These are phyloP conservation scores for Kwoniella europaea DNA, from an alignment of 768 basidiomycete species.

Conservation along the genomic window DNA sequence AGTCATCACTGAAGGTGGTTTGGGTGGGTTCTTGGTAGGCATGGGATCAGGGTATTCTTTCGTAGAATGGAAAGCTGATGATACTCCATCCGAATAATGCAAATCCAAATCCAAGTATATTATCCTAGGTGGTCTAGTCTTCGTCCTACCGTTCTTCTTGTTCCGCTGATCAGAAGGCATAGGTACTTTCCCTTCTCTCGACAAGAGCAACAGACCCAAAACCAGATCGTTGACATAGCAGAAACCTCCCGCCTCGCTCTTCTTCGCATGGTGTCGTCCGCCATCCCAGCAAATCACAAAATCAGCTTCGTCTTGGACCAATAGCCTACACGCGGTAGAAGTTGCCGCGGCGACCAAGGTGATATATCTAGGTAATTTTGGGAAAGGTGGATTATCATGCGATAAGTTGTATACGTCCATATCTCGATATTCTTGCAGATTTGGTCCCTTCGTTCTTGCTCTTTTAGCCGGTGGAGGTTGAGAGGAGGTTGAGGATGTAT, in stretches of 20 bases:
- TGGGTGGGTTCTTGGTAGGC: conserved; percentile 62
- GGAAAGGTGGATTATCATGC: conserved; percentile 84
- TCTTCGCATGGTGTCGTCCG: conserved; percentile 86
- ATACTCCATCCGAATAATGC: conserved; percentile 88
- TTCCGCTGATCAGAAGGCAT: background rate
- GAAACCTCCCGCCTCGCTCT: conserved; percentile 79
- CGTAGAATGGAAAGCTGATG: conserved; percentile 64
- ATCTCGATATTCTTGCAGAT: background rate
- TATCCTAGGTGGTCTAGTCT: conserved; percentile 61
- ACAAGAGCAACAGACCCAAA: conserved; percentile 74
- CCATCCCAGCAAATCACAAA: conserved; percentile 89
- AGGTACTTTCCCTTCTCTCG: conserved; percentile 28
- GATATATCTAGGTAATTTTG: conserved; percentile 71
- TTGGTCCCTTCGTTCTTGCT: conserved; percentile 41
- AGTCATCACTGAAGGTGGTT: conserved; percentile 62
- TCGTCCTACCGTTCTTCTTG: conserved; percentile 49
- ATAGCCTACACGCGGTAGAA: conserved; percentile 70
- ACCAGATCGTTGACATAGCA: conserved; percentile 93
- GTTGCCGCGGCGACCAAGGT: conserved; percentile 75
- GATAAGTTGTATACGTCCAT: conserved; percentile 16
- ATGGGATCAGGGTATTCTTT: conserved; percentile 35
- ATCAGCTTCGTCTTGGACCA: conserved; percentile 62
- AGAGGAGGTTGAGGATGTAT: conserved; percentile 45
- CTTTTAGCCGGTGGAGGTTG: conserved; percentile 6
- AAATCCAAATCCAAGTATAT: conserved; percentile 93